Percentiles rank a stretch among this genome's conserved stretches.
Evolutionary conservation across 1,284 basidiomycete species (phyloP).

Genomic region (Ustilago hordei): DNA sequence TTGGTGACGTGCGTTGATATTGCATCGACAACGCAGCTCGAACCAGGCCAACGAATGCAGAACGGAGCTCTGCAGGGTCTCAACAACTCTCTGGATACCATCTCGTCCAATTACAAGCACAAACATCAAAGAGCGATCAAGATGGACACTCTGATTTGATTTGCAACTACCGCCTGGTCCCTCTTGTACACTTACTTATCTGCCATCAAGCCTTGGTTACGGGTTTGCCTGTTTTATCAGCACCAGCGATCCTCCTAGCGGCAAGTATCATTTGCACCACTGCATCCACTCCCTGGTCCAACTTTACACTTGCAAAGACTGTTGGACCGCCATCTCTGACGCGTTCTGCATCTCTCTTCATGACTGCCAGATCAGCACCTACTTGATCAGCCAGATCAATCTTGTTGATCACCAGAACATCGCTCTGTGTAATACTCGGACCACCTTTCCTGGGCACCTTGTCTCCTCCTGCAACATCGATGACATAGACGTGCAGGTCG

Average conservation of each 20-base stretch:
- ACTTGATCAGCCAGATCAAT: conserved; percentile 84
- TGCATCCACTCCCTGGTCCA: conserved; percentile 83
- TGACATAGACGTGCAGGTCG: conserved; percentile 82
- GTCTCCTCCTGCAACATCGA: conserved; percentile 84
- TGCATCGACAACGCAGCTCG: too few species aligned
- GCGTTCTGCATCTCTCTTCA: conserved; percentile 89
- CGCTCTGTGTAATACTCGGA: conserved; percentile 84
- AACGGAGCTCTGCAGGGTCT: too few species aligned
- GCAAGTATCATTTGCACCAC: conserved; percentile 84
- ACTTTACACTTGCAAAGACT: conserved; percentile 86
- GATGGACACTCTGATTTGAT: neutral
- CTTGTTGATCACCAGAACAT: conserved; percentile 89
- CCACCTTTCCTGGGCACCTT: conserved; percentile 98
- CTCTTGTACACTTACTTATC: too few species aligned
- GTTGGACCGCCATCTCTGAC: conserved; percentile 97
- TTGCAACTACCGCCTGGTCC: neutral
- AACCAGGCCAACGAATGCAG: too few species aligned
- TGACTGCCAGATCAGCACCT: conserved; percentile 91
- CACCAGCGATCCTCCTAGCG: conserved; percentile 80
- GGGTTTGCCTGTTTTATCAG: conserved; percentile 61
- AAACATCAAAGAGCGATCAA: neutral
- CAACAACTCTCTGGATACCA: neutral
- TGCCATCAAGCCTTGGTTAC: neutral
- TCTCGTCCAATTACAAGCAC: neutral
- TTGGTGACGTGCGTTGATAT: too few species aligned